Base-by-base conservation (phyloP, 441 rosid species). In the Capsella rubella region DNA sequence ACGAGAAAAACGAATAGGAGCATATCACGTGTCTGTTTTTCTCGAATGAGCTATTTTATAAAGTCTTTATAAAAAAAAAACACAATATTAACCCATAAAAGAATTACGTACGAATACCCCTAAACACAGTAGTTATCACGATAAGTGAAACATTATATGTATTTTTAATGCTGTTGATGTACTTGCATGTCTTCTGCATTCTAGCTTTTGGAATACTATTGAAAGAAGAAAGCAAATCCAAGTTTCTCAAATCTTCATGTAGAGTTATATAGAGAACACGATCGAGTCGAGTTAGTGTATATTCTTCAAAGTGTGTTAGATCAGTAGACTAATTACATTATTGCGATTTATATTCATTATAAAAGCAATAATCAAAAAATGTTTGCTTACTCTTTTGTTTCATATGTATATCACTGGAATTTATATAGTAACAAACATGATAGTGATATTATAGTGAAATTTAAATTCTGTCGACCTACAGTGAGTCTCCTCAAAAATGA, bases 1-100 rank as follows among this genome's bases (percentile, higher is more conserved):
- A 45, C 35, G 63, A 43, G 64, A 58, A 47, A 21, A 58, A 43
- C 69, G 67, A 77, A 71, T 58, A 34, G 14, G 8, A 77, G 76
- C 56, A 56, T 58, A 58, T 71, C 76, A 77, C 80, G 76, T 77
- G 80, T 64, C 54, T 63, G 8, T 52, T 35, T 69, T 63, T 69
- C 79, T 77, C 63, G 72, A 71, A 64, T 49, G 47, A 49, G 13
- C 61, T 43, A 21, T 21, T 21, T 1, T 21, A 21, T 21, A 46
- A 55, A 8, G 13, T 25, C 55, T 51, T 10, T 31, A 4, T 4
- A n/a, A 9, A 15, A 52, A 9, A 6, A 52, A 14, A 14, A 9
- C 10, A 39, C 40, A 39, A 39, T 39, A 39, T 52, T 39, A 51
- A 53, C 71, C 28, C 39, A 0, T 53, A 49, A 9, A 39, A 40